Conservation (phyloP, 768 basidiomycete species). For the Suillus bovinus region DNA sequence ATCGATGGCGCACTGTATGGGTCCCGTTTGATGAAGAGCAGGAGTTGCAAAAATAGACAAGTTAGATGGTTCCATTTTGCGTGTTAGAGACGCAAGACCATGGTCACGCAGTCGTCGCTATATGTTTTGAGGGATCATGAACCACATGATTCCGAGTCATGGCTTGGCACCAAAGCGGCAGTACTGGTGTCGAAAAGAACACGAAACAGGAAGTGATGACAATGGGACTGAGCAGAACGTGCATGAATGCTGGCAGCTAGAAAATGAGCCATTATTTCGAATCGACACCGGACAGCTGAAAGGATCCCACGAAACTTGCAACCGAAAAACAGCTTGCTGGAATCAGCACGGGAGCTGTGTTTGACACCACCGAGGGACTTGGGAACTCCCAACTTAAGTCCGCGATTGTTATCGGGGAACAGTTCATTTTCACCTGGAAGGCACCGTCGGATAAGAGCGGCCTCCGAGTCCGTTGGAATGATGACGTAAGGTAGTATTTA, state of each 20-base stretch:
- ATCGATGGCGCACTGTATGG: background rate
- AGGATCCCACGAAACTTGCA: background rate
- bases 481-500: background rate
- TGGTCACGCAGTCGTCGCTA: background rate
- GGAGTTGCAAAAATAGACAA: background rate
- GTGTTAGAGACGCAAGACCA: background rate
- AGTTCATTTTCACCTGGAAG: too few relatives aligned
- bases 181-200: background rate
- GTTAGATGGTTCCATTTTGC: background rate
- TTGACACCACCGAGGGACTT: too few relatives aligned
- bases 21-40: background rate
- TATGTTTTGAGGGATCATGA: too few relatives aligned
- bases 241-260: background rate
- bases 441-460: background rate
- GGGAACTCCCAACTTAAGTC: background rate
- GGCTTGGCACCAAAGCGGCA: too few relatives aligned
- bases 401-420: too few relatives aligned
- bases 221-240: background rate
- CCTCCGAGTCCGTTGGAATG: too few relatives aligned
- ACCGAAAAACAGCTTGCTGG: background rate
- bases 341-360: too few relatives aligned
- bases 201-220: background rate
- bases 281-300: background rate
- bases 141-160: too few relatives aligned
- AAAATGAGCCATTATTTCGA: background rate